Base-by-base conservation (phyloP, 2,329 filamentous ascomycete species). In the Colletotrichum sansevieriae region DNA sequence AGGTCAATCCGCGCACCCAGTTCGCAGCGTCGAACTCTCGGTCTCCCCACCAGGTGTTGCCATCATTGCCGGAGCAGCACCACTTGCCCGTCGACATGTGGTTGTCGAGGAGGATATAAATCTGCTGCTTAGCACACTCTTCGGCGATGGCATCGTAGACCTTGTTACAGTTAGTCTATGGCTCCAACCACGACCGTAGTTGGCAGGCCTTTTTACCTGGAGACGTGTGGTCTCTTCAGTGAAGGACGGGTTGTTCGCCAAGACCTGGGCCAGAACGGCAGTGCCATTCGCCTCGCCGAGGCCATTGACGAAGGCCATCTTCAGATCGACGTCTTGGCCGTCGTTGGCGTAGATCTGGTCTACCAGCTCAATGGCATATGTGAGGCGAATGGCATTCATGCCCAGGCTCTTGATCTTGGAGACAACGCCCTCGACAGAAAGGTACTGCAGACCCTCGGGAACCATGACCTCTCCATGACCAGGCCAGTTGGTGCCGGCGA, bases 351-450 rank as follows among this genome's bases (percentile, higher is more conserved):
- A 83, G 68, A 87, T 87, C 73, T 88, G 81, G 71, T 91, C 88
- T 59, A 91, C 80, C 85, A 91, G 87, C 74, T 91, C 84, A 65
- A 87, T 91, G 3, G 89, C 88, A 63, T 85, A 91, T 0, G 88
- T 90, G 47, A 91, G 77, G 2, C 89, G 87, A 29, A 91, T 84
- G 1, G 86, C 84, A 73, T 91, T 91, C 81, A 91, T 87, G 15
- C 88, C 88, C 0, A 90, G 74, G 67, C 83, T 83, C 73, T 88
- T 89, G 73, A 90, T 83, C 76, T 84, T 84, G 3, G 82, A 76
- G 0, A 90, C 83, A 41, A 91, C 85, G 8, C 76, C 78, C 43
- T 81, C 78, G 55, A 91, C 81, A 0, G 88, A 90, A 41, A 85
- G 83, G 76, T 89, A 89, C 74, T 90, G 87, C 2, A 91, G 81